Percentiles rank a stretch among this genome's conserved stretches.
Conservation (phyloP, 1,284 basidiomycete genomes). For the Austroboletus novae-zelandiae region DNA sequence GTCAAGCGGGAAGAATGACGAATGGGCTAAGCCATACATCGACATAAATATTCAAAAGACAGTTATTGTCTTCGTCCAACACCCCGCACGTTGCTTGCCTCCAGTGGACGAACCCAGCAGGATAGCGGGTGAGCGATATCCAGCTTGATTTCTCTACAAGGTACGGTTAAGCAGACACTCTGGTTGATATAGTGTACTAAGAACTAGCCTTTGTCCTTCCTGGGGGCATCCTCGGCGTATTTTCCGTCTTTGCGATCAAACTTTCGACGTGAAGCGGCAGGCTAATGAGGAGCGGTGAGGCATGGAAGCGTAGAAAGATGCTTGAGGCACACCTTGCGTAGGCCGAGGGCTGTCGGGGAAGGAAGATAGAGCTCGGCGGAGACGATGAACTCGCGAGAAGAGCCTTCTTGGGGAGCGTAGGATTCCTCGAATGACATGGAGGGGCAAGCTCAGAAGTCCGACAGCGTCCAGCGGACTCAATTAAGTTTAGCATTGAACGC, state of each 20-base stretch:
- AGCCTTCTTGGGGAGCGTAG: slow-evolving; percentile 2
- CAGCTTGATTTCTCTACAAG: slow-evolving; percentile 63
- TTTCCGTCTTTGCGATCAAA: slow-evolving; percentile 53
- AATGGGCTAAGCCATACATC: slow-evolving; percentile 47
- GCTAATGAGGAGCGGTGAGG: slow-evolving; percentile 18
- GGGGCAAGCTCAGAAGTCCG: not conserved
- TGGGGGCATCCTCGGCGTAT: slow-evolving; percentile 26
- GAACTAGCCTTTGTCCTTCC: slow-evolving; percentile 53
- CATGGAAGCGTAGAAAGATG: not conserved
- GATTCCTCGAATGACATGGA: slow-evolving; percentile 21
- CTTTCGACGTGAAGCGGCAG: slow-evolving; percentile 46
- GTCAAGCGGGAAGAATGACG: slow-evolving; percentile 5
- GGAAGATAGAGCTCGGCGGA: slow-evolving; percentile 66
- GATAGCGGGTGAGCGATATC: slow-evolving; percentile 56
- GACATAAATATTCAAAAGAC: slow-evolving; percentile 67
- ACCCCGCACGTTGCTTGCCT: slow-evolving; percentile 67
- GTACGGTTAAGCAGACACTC: slow-evolving; percentile 2
- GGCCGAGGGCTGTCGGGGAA: slow-evolving; percentile 45
- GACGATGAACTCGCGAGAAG: slow-evolving; percentile 43
- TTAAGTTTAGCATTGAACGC: slow-evolving; percentile 1
- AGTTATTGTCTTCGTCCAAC: slow-evolving; percentile 62
- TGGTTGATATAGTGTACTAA: not conserved
- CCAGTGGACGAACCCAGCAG: slow-evolving; percentile 60
- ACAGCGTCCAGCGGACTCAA: no score
- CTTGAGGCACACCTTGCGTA: slow-evolving; percentile 53